Percentiles rank a stretch among this genome's conserved stretches.
These are phyloP conservation scores for Lipomyces spencermartinsiae DNA, from an alignment of 805 yeast genomes.

Conservation along the genomic window DNA sequence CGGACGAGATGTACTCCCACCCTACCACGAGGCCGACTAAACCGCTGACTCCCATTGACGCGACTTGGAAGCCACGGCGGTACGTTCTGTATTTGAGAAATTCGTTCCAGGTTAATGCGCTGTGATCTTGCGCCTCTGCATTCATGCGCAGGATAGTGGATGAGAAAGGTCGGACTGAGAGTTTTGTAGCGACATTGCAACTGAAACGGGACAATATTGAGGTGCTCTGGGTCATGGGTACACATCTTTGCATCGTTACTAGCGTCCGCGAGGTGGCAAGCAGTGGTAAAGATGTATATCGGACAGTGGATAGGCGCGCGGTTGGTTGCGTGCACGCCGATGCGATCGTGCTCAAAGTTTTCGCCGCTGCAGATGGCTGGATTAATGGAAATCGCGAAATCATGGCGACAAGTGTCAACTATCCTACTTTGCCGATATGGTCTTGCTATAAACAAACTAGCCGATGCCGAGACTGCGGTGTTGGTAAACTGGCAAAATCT, in stretches of 20 bases:
- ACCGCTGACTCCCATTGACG: conserved; percentile 72
- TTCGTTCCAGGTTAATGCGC: conserved; percentile 71
- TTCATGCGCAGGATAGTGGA: not conserved
- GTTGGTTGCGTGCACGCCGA: not conserved
- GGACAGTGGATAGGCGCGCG: not conserved
- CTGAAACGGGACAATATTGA: not conserved
- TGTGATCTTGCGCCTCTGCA: conserved; percentile 5
- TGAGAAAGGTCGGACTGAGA: not conserved
- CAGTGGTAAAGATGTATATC: not conserved
- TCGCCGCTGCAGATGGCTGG: not conserved
- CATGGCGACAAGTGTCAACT: not conserved
- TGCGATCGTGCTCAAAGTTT: not conserved
- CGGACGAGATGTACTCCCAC: conserved; percentile 76
- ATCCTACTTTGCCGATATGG: not conserved
- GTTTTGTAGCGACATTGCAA: not conserved
- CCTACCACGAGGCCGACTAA: conserved; percentile 68
- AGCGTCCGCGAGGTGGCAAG: not conserved
- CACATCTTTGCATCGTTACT: not conserved
- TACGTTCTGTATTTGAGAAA: conserved; percentile 78
- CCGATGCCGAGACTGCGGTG: not conserved
- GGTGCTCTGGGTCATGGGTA: not conserved
- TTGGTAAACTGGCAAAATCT: not conserved
- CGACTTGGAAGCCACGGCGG: conserved; percentile 72
- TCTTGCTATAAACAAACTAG: not conserved
- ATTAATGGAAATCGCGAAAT: not conserved